Evolutionary conservation across 129 eudicot genomes (phyloP).

Genomic region (carrot (Daucus carota)): DNA sequence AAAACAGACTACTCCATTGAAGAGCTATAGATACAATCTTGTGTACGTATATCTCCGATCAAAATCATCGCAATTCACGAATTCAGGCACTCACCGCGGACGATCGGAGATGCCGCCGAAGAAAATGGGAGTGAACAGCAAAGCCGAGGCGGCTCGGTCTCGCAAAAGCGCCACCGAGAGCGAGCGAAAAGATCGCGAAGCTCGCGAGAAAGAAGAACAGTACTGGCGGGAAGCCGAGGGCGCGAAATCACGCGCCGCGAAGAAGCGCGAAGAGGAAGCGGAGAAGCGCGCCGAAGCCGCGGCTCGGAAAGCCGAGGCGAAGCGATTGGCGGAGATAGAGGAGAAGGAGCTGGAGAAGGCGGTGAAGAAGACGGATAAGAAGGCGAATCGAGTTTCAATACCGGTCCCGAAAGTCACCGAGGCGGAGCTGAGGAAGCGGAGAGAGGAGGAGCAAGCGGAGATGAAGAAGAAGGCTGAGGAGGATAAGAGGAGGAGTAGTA

Average conservation of each 20-base stretch:
- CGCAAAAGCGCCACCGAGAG: constrained; percentile 64
- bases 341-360: constrained; percentile 77
- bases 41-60: neutral
- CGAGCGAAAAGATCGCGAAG: constrained; percentile 73
- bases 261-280: constrained; percentile 89
- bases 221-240: constrained; percentile 99
- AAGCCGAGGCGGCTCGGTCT: constrained; percentile 80
- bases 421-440: constrained; percentile 64
- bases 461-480: constrained; percentile 55
- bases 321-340: constrained; percentile 72
- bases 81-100: neutral
- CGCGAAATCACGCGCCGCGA: constrained; percentile 75
- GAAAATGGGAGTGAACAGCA: constrained; percentile 88
- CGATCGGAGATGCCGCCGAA: constrained; percentile 41
- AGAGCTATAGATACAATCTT: neutral
- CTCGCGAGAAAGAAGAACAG: constrained; percentile 70
- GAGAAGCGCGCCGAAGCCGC: constrained; percentile 86
- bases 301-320: constrained; percentile 75
- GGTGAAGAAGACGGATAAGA: constrained; percentile 69
- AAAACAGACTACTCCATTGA: too few relatives aligned
- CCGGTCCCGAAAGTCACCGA: constrained; percentile 93
- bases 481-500: constrained; percentile 50
- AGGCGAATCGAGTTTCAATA: constrained; percentile 60
- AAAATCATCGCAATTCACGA: neutral
- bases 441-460: constrained; percentile 70